Conservation (phyloP, 2,329 filamentous ascomycete genomes). For the Colletotrichum cereale region DNA sequence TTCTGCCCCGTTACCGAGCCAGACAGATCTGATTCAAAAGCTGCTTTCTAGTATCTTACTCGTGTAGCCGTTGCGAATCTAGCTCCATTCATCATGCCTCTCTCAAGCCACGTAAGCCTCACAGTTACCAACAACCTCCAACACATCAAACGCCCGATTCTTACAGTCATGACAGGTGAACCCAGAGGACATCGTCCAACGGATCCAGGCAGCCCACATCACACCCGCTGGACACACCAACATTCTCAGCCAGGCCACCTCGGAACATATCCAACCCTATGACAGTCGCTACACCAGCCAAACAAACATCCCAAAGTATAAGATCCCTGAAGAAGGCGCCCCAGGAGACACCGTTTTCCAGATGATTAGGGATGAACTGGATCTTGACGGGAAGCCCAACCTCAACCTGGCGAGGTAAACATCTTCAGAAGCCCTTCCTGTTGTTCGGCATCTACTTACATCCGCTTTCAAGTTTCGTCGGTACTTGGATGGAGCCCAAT, state of each 20-base stretch:
- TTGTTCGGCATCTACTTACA: background rate
- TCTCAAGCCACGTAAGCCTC: conserved; percentile 36
- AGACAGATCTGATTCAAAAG: background rate
- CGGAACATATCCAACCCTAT: conserved; percentile 69
- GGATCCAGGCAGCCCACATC: conserved; percentile 60
- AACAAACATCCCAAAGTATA: conserved; percentile 69
- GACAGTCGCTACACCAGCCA: conserved; percentile 67
- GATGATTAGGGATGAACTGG: conserved; percentile 72
- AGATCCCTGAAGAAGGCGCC: conserved; percentile 67
- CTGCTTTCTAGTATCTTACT: background rate
- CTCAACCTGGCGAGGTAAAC: conserved; percentile 72
- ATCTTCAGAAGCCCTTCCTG: conserved; percentile 12
- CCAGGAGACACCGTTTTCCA: conserved; percentile 74
- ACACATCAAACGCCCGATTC: background rate
- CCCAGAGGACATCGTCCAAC: conserved; percentile 66
- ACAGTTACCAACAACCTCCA: background rate
- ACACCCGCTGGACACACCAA: conserved; percentile 49
- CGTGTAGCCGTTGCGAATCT: background rate
- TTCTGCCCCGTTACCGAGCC: background rate
- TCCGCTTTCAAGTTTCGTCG: conserved; percentile 67
- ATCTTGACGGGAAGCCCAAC: conserved; percentile 75
- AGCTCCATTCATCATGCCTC: conserved; percentile 33
- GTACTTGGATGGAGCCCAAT: conserved; percentile 78
- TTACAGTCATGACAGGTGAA: conserved; percentile 56
- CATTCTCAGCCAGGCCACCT: conserved; percentile 55